Percentiles rank a stretch among this genome's conserved stretches.
phyloP scores from a whole-genome alignment of 176 grass and related monocot species.

The Carex kokanica region DNA sequence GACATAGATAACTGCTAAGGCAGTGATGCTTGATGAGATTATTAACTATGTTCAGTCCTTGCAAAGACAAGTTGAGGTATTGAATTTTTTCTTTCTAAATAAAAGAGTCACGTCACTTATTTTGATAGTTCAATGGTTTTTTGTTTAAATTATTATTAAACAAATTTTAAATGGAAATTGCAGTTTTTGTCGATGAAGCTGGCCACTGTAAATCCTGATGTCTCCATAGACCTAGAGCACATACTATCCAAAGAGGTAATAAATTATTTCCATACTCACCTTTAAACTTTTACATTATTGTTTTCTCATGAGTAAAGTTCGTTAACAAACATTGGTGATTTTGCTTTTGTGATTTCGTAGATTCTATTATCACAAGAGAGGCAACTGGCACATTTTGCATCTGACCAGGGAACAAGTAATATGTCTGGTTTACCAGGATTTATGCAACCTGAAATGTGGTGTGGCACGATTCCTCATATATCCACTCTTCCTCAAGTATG shows the following conservation, averaged over 20 bases:
- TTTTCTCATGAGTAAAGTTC: not conserved
- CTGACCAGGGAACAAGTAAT: slow-evolving; percentile 40
- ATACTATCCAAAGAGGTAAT: slow-evolving; percentile 88
- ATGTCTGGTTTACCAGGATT: slow-evolving; percentile 44
- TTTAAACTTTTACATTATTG: not conserved
- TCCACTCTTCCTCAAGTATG: slow-evolving; percentile 54
- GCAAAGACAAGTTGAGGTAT: slow-evolving; percentile 95
- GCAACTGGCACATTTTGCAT: slow-evolving; percentile 47
- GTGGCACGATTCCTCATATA: slow-evolving; percentile 33
- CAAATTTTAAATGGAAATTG: slow-evolving; percentile 25
- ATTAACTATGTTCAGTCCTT: slow-evolving; percentile 99
- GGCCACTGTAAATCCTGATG: slow-evolving; percentile 81
- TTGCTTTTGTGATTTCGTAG: slow-evolving; percentile 31
- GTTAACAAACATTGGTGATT: not conserved
- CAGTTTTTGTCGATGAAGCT: slow-evolving; percentile 99
- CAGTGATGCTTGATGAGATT: slow-evolving; percentile 98
- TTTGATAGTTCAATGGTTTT: not conserved
- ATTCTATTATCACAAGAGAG: slow-evolving; percentile 67
- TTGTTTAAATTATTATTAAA: slow-evolving; percentile 21
- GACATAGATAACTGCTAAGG: slow-evolving; percentile 82
- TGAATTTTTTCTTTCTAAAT: not conserved
- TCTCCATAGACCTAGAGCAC: slow-evolving; percentile 65
- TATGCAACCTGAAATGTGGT: slow-evolving; percentile 61
- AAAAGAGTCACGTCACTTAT: not conserved
- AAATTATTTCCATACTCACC: not conserved